These are phyloP conservation scores for Mortierella sp. DNA, from an alignment of 371 early-diverging fungal species.

Conservation along the genomic window DNA sequence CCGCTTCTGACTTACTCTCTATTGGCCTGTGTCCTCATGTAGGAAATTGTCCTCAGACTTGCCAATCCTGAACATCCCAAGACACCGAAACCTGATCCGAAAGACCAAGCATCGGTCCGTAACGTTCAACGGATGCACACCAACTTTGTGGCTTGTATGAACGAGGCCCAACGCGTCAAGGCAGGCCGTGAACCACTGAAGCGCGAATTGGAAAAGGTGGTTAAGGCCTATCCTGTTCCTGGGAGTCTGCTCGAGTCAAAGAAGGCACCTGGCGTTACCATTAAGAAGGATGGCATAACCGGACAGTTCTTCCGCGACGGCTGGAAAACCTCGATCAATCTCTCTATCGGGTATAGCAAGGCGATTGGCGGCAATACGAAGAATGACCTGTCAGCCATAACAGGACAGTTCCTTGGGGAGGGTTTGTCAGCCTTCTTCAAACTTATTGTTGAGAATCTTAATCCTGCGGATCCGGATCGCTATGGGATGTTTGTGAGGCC, in stretches of 20 bases:
- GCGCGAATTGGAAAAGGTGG: constrained; percentile 47
- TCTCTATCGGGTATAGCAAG: no score
- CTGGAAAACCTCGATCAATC: constrained; percentile 28
- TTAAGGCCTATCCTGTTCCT: constrained; percentile 39
- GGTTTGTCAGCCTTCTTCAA: constrained; percentile 41
- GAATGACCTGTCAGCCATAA: no score
- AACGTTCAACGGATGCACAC: constrained; percentile 61
- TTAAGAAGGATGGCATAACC: constrained; percentile 2
- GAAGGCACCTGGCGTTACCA: neutral
- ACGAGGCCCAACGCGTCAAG: constrained; percentile 56
- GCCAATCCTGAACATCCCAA: constrained; percentile 10
- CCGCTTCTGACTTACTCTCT: neutral
- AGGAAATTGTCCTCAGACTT: constrained; percentile 30
- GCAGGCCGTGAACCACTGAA: constrained; percentile 58
- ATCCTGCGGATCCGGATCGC: constrained; percentile 57
- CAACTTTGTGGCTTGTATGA: constrained; percentile 65
- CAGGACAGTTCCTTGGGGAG: constrained; percentile 2
- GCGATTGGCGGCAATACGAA: no score
- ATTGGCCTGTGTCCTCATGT: no score
- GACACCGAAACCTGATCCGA: constrained; percentile 24
- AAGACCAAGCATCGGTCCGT: constrained; percentile 54
- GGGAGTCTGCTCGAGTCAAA: constrained; percentile 1
- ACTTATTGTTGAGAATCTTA: constrained; percentile 46
- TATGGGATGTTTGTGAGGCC: constrained; percentile 56
- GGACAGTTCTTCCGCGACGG: constrained; percentile 19